Evolutionary conservation across 140 eudicot species (phyloP).

Genomic region (Cichorium intybus): DNA sequence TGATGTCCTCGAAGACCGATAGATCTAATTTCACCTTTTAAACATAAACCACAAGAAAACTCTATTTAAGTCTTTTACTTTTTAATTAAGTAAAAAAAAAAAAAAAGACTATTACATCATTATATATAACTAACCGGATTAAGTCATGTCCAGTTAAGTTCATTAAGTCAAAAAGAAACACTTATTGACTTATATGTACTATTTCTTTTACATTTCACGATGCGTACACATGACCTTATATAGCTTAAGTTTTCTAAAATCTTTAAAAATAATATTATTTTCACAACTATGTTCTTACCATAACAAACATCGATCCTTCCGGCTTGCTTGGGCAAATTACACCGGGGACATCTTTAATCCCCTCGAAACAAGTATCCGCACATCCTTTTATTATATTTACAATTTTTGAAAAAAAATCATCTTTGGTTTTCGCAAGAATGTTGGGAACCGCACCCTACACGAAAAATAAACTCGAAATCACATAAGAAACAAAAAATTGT

Average conservation of each 20-base stretch:
- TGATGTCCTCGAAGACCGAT: slow-evolving; percentile 41
- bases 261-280: background rate
- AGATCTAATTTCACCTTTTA: slow-evolving; percentile 41
- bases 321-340: slow-evolving; percentile 75
- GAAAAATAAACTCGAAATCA: background rate
- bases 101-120: background rate
- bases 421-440: slow-evolving; percentile 50
- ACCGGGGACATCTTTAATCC: slow-evolving; percentile 51
- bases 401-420: slow-evolving; percentile 47
- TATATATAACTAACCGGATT: no score
- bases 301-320: slow-evolving; percentile 70
- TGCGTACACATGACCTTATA: background rate
- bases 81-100: background rate
- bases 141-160: no score
- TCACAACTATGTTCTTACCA: slow-evolving; percentile 41
- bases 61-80: background rate
- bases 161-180: no score
- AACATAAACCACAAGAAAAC: slow-evolving; percentile 12
- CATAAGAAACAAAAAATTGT: background rate
- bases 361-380: slow-evolving; percentile 48
- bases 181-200: no score
- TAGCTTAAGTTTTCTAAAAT: background rate
- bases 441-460: slow-evolving; percentile 61
- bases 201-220: no score
- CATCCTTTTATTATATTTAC: slow-evolving; percentile 39